Evolutionary conservation across 305 asterid genomes (phyloP), one percentile per base, ranked within the genome.

Genomic region (Fraxinus greggii): DNA sequence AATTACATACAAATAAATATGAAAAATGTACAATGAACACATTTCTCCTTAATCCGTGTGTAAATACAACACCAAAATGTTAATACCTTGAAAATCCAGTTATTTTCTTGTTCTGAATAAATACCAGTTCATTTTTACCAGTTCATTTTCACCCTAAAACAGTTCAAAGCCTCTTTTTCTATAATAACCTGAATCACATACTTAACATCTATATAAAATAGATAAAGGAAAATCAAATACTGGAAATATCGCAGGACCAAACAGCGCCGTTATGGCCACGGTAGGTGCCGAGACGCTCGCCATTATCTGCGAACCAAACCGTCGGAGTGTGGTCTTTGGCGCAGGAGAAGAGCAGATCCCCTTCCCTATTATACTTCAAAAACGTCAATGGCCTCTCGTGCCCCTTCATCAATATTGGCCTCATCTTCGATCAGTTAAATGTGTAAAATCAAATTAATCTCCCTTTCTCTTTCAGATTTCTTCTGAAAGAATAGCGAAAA

Each of bases 241-340:
- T 84, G n/a, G 98, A 93, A 51, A 95, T 85, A 32, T 92, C 98
- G 86, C 98, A 95, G 79, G 93, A 88, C 98, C 98, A 93, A 80
- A 95, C 98, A 72, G 98, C 97, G n/a, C 98, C 98, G 42, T 95
- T 93, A 78, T 95, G 98, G 33, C 97, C 98, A 51, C 90, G 92
- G 79, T 92, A 95, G 42, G 98, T 92, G 51, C 98, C 98, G 75
- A 95, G 97, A 31, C 98, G 91, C 84, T 95, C 98, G 77, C 98
- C 98, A 31, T 89, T 92, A 51, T 95, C 95, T 33, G 98, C 97
- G 76, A 90, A 95, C 97, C 98, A 95, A 28, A 91, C 94, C 13
- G 95, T 93, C 1, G 98, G 98, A 19, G 86, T 88, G 77, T 92
- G 98, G 51, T 95, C 98, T 82, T 95, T 95, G 13, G 97, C 98